These are phyloP conservation scores for Podospora bellae-mahoneyi DNA, from an alignment of 495 filamentous ascomycete genomes.

Conservation along the genomic window DNA sequence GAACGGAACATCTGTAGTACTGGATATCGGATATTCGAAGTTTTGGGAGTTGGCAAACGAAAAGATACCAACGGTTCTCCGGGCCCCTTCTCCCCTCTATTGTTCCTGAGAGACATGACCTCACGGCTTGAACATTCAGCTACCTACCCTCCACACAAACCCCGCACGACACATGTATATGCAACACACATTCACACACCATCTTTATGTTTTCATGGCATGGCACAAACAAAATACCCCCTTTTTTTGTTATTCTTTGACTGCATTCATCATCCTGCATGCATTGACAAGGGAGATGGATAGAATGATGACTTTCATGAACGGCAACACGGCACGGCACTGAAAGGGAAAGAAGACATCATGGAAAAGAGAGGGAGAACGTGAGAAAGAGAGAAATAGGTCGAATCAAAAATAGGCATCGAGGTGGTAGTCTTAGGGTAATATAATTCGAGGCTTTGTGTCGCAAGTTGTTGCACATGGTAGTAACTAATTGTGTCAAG, in stretches of 20 bases:
- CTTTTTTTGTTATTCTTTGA: not conserved
- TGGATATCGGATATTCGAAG: not conserved
- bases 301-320: not conserved
- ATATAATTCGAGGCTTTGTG: not conserved
- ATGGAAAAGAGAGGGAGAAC: not conserved
- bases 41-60: not conserved
- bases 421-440: not conserved
- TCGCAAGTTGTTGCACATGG: not conserved
- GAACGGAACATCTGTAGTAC: not conserved
- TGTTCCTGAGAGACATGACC: no score
- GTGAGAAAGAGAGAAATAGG: no score
- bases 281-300: not conserved
- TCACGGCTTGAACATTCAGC: no score
- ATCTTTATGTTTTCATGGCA: not conserved
- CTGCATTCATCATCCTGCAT: not conserved
- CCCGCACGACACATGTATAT: not conserved
- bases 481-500: no score
- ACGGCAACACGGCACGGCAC: not conserved
- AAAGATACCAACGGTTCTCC: not conserved
- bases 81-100: no score
- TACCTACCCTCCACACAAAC: not conserved
- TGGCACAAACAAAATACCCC: not conserved
- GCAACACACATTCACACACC: not conserved
- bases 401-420: not conserved
- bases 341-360: not conserved